A percentile compares a stretch with the other conserved stretches of the same genome.
phyloP scores from a whole-genome alignment of 768 basidiomycete species.

The Trametes sanguinea region DNA sequence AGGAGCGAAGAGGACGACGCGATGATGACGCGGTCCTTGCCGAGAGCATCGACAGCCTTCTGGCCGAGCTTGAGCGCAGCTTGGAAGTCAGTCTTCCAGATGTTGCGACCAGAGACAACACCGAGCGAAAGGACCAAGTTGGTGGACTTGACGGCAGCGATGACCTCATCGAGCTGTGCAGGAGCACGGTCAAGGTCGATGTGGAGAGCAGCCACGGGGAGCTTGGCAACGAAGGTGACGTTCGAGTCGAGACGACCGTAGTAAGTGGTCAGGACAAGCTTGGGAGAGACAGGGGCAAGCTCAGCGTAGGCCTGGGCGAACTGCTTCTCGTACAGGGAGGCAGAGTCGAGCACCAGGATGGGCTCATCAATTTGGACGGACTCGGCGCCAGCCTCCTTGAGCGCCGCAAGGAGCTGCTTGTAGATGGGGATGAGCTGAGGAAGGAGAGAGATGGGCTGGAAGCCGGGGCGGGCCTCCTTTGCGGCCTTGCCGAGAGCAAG shows the following conservation, averaged over 20 bases:
- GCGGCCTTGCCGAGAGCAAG: conserved; percentile 89
- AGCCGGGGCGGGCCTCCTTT: conserved; percentile 79
- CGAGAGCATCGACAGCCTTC: conserved; percentile 82
- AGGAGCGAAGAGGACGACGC: conserved; percentile 97
- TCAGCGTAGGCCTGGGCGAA: conserved; percentile 80
- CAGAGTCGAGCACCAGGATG: conserved; percentile 88
- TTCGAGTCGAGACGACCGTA: conserved; percentile 96
- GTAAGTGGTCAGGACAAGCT: conserved; percentile 94
- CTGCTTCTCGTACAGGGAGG: conserved; percentile 73
- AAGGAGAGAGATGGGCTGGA: conserved; percentile 90
- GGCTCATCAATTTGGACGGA: conserved; percentile 98
- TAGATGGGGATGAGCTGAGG: conserved; percentile 90
- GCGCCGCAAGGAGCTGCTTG: conserved; percentile 82
- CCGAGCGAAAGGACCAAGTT: conserved; percentile 86
- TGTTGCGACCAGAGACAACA: conserved; percentile 96
- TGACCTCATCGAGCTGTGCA: conserved; percentile 78
- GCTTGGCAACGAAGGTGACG: conserved; percentile 83
- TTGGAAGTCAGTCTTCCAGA: conserved; percentile 97
- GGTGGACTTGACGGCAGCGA: conserved; percentile 84
- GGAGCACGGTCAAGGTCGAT: conserved; percentile 96
- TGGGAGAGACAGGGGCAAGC: conserved; percentile 80
- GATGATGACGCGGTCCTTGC: conserved; percentile 85
- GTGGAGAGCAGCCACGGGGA: conserved; percentile 92
- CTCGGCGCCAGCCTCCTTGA: conserved; percentile 91
- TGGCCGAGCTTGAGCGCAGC: conserved; percentile 80